phyloP scores from a whole-genome alignment of 208 protist genomes.

The Trypanosoma avium region DNA sequence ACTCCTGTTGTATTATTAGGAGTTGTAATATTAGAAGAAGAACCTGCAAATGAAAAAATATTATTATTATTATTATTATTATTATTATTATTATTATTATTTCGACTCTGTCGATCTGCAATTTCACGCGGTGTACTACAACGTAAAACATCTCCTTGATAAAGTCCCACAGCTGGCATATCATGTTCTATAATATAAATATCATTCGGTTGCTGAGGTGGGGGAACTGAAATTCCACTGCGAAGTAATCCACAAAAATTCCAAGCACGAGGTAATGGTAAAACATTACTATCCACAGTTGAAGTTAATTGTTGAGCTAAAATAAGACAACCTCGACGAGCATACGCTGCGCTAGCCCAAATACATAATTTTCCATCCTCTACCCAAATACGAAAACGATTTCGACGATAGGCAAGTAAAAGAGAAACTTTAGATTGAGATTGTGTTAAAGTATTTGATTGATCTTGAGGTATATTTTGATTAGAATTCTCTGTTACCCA shows the following conservation, averaged over 20 bases:
- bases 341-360: slow-evolving; percentile 73
- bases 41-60: background rate
- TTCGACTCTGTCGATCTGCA: slow-evolving; percentile 5
- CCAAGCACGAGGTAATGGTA: slow-evolving; percentile 61
- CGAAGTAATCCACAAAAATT: slow-evolving; percentile 63
- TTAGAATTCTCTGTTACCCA: slow-evolving; percentile 12
- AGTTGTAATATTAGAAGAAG: no score
- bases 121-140: slow-evolving; percentile 62
- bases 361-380: slow-evolving; percentile 71
- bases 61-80: slow-evolving; percentile 1
- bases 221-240: slow-evolving; percentile 36
- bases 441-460: no score
- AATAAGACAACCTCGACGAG: slow-evolving; percentile 64
- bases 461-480: background rate
- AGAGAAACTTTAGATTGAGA: no score
- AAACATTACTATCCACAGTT: slow-evolving; percentile 50
- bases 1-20: background rate
- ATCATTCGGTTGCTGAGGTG: slow-evolving; percentile 45
- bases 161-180: slow-evolving; percentile 48
- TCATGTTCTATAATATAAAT: slow-evolving; percentile 63
- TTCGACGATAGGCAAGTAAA: slow-evolving; percentile 48
- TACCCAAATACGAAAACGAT: slow-evolving; percentile 75
- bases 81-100: slow-evolving; percentile 31
- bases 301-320: slow-evolving; percentile 71
- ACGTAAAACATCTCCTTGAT: slow-evolving; percentile 73